Percentiles rank a stretch among this genome's conserved stretches.
Conservation (phyloP, 305 asterid species). For the Nicotiana rustica region DNA sequence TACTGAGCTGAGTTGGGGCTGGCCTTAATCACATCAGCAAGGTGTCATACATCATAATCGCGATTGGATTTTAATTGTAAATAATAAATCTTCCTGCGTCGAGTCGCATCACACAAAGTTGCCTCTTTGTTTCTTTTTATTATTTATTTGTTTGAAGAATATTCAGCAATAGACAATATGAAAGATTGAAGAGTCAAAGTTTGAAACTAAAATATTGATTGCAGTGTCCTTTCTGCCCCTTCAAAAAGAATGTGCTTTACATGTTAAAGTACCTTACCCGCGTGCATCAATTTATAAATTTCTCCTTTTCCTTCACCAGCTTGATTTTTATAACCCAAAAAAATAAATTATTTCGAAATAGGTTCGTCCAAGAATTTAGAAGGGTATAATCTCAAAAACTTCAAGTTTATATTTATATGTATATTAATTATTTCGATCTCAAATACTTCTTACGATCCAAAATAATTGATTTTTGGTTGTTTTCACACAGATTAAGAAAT, state of each 20-base stretch:
- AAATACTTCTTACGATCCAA: too few relatives aligned
- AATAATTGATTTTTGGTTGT: too few relatives aligned
- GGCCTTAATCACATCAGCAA: too few relatives aligned
- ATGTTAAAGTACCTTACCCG: background rate
- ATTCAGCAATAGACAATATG: background rate
- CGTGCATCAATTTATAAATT: background rate
- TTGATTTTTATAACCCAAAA: background rate
- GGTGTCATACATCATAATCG: too few relatives aligned
- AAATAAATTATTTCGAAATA: background rate
- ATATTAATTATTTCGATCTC: too few relatives aligned
- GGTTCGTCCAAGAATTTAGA: background rate
- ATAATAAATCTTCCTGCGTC: background rate
- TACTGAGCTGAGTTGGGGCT: too few relatives aligned
- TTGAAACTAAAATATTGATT: constrained; percentile 1
- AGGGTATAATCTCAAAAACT: background rate
- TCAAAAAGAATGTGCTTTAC: background rate
- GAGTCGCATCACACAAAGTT: constrained; percentile 7
- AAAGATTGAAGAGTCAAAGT: constrained; percentile 26
- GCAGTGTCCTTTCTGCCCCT: constrained; percentile 23
- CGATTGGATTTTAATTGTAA: too few relatives aligned
- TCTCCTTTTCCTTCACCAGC: background rate
- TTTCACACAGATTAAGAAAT: too few relatives aligned
- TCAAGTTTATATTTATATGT: too few relatives aligned
- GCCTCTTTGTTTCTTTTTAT: background rate
- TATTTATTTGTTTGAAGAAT: background rate